Evolutionary conservation across 305 asterid genomes (phyloP), one percentile per base, ranked within the genome.

Genomic region (Solanum aculeatissimum): DNA sequence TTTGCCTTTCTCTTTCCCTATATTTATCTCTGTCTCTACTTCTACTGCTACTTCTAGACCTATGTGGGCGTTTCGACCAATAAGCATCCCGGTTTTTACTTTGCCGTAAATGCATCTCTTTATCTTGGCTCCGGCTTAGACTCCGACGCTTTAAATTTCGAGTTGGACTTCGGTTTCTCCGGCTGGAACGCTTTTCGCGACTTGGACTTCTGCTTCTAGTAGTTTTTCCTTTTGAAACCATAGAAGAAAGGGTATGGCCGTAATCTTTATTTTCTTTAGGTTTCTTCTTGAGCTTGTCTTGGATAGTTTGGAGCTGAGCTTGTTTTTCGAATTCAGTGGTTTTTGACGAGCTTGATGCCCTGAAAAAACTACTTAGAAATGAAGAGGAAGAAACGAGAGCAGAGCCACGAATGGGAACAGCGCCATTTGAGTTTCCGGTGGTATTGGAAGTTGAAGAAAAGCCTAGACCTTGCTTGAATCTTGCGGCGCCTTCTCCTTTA

Each of bases 401-500:
- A 55, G 96, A 92, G 84, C 96, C 97, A 82, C 91, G 88, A 49
- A 94, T 16, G 0, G 95, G 95, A 84, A 88, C 90, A 87, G 83
- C 87, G 87, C 88, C 91, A 88, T 87, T 81, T 25, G 89, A 19
- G 54, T 90, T 42, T 49, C 55, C 55, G n/a, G 74, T 35, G 0
- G 40, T 35, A 35, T 35, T 35, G 7, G 40, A 42, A 83, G 87
- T 47, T 80, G 95, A 85, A 15, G 94, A 89, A 89, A 93, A 96
- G 82, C 98, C 98, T 62, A 96, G 96, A 9, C 98, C 98, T 84
- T 92, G 99, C 81, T 96, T 96, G 88, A 94, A 94, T 72, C 94
- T 90, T 60, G 99, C 95, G 84, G 98, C 98, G 69, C 95, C 98
- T 63, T 90, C 92, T 78, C 99, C 99, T 86, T 95, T 91, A 3